These are phyloP conservation scores for Suillus ampliporus DNA, from an alignment of 768 basidiomycete genomes.

Conservation along the genomic window DNA sequence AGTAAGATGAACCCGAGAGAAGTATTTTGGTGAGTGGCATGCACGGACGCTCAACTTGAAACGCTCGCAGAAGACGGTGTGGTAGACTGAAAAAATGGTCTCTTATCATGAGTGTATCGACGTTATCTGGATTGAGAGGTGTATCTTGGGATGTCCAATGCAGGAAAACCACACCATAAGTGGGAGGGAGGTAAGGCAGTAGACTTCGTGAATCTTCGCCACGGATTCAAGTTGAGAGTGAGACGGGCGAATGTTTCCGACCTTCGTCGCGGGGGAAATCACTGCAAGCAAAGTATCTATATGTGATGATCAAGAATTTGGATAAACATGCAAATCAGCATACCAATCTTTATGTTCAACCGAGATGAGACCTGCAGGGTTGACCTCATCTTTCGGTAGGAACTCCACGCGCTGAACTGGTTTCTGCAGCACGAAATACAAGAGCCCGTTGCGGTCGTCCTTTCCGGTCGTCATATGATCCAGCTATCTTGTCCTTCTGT, in stretches of 20 bases:
- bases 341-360: slow-evolving; percentile 76
- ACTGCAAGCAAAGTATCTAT: slow-evolving; percentile 87
- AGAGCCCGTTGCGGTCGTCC: slow-evolving; percentile 70
- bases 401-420: slow-evolving; percentile 75
- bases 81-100: slow-evolving; percentile 50
- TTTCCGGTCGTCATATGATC: slow-evolving; percentile 63
- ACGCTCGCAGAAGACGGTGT: slow-evolving; percentile 55
- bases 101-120: slow-evolving; percentile 50
- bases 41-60: slow-evolving; percentile 82
- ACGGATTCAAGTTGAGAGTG: slow-evolving; percentile 66
- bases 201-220: slow-evolving; percentile 87
- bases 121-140: slow-evolving; percentile 59
- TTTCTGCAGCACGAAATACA: slow-evolving; percentile 69
- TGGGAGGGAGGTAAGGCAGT: slow-evolving; percentile 75
- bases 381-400: slow-evolving; percentile 71
- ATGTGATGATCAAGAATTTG: background rate
- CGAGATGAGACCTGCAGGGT: slow-evolving; percentile 80
- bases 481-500: no score
- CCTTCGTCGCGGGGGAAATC: slow-evolving; percentile 73
- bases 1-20: slow-evolving; percentile 93
- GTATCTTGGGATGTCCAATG: slow-evolving; percentile 53
- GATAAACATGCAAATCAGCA: slow-evolving; percentile 25
- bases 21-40: slow-evolving; percentile 88
- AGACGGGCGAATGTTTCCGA: slow-evolving; percentile 73
- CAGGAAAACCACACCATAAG: slow-evolving; percentile 79